Conservation (phyloP, 129 eudicot genomes). For the Kitagawia praeruptora region DNA sequence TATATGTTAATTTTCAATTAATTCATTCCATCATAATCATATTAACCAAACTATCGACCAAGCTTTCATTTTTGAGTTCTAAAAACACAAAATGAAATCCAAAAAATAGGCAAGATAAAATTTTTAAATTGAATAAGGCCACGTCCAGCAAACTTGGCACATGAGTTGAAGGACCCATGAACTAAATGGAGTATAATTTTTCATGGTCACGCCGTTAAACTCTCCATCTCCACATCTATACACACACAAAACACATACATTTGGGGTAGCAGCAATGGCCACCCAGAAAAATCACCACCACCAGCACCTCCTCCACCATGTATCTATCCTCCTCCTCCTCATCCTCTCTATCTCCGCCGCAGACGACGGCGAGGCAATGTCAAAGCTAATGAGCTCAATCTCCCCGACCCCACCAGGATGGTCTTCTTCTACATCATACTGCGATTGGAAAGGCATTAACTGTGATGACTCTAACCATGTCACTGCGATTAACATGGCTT, state of each 20-base stretch:
- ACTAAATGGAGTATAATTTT: no score
- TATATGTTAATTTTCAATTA: no score
- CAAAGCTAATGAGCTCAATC: conserved; percentile 20
- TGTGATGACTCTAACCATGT: conserved; percentile 45
- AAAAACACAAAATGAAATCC: no score
- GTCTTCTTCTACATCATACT: conserved; percentile 26
- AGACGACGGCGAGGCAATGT: conserved; percentile 47
- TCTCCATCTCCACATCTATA: not conserved
- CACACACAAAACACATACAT: not conserved
- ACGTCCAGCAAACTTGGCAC: no score
- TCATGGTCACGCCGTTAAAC: not conserved
- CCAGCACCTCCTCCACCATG: not conserved
- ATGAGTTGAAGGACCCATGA: no score
- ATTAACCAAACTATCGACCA: no score
- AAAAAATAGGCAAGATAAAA: no score
- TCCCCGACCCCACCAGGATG: conserved; percentile 32
- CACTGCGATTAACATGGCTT: conserved; percentile 32
- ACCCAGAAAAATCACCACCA: not conserved
- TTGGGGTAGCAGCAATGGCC: not conserved
- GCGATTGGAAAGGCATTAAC: conserved; percentile 36
- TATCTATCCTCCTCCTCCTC: conserved; percentile 13
- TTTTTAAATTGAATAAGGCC: no score
- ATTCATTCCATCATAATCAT: no score
- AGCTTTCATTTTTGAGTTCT: no score
- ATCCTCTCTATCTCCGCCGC: conserved; percentile 24